A percentile compares a stretch with the other conserved stretches of the same genome.
Evolutionary conservation across 768 basidiomycete genomes (phyloP).

Genomic region (Leccinum rimulosum): DNA sequence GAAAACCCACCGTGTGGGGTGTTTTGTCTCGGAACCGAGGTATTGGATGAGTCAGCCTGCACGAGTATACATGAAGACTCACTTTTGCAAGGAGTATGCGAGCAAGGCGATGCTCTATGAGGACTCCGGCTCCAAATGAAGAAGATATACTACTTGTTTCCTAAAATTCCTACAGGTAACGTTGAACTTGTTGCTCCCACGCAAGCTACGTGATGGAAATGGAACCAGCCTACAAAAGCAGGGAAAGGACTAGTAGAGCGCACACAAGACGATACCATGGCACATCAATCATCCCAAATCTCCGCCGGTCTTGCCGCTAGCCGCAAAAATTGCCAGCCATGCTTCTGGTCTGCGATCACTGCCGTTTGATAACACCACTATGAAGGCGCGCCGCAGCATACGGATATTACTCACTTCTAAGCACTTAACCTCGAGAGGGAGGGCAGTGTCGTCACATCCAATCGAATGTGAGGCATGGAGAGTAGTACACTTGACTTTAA

Average conservation of each 20-base stretch:
- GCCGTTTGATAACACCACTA: background rate
- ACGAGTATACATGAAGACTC: background rate
- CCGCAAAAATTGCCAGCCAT: background rate
- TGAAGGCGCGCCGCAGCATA: background rate
- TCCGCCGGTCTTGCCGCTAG: background rate
- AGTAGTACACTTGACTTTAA: too few species aligned
- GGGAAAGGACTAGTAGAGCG: too few species aligned
- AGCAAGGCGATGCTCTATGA: background rate
- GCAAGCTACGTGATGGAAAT: too few species aligned
- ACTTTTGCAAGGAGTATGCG: background rate
- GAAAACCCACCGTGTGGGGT: background rate
- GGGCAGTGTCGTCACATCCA: background rate
- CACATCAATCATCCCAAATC: background rate
- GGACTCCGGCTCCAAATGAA: background rate
- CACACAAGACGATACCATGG: too few species aligned
- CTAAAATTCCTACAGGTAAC: too few species aligned
- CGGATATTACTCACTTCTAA: background rate
- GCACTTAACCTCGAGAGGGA: background rate
- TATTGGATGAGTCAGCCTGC: background rate
- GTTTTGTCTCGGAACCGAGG: background rate
- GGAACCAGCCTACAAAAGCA: too few species aligned
- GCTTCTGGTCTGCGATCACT: background rate
- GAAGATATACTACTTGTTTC: too few species aligned
- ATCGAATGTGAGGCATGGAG: too few species aligned
- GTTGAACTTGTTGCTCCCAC: too few species aligned